phyloP scores from a whole-genome alignment of 2,329 filamentous ascomycete genomes.

The Colletotrichum karsti region DNA sequence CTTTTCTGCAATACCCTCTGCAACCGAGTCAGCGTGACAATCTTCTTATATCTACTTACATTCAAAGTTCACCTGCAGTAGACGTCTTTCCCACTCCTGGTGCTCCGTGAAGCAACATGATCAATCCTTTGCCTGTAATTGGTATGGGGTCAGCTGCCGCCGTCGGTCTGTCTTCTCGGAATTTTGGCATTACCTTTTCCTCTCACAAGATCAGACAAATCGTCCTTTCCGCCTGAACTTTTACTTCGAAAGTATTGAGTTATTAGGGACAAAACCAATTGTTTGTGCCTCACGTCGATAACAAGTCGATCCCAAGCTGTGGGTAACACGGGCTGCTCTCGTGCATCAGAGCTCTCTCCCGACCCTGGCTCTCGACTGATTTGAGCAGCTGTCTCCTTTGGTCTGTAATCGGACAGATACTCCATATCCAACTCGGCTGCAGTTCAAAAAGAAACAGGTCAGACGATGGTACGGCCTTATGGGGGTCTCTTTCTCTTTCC shows the following conservation, averaged over 20 bases:
- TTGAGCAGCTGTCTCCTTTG: too few relatives aligned
- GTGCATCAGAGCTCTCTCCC: too few relatives aligned
- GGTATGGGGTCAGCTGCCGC: background rate
- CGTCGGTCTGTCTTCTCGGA: background rate
- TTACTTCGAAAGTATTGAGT: background rate
- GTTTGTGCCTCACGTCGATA: background rate
- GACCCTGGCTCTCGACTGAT: too few relatives aligned
- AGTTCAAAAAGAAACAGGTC: fast-evolving
- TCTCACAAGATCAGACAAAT: background rate
- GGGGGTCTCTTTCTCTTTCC: too few relatives aligned
- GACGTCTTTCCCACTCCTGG: background rate
- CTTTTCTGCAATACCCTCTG: background rate
- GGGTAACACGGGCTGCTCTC: too few relatives aligned
- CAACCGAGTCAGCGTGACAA: too few relatives aligned
- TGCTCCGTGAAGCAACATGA: background rate
- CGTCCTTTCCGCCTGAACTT: fast-evolving
- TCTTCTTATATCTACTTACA: too few relatives aligned
- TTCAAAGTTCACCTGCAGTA: background rate
- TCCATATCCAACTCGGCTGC: background rate
- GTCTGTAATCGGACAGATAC: background rate
- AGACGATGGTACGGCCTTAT: background rate
- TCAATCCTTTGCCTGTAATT: background rate
- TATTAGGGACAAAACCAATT: background rate
- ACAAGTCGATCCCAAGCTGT: background rate
- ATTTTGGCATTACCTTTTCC: background rate